These are phyloP conservation scores for Trifolium repens DNA, from an alignment of 306 rosid species.

Conservation along the genomic window DNA sequence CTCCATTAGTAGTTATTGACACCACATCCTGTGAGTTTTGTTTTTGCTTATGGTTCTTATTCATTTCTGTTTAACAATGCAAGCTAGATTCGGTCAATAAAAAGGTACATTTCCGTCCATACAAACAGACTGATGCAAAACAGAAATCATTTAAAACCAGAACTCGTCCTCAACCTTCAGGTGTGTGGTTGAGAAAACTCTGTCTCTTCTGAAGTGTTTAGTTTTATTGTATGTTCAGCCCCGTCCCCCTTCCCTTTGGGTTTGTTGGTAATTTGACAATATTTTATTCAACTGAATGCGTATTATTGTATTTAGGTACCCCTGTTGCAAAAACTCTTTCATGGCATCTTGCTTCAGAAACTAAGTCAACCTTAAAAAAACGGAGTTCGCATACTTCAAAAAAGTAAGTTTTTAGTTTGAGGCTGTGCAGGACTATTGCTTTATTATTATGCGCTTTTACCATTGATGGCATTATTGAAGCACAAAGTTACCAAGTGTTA, in stretches of 20 bases:
- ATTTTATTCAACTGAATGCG: slow-evolving; percentile 31
- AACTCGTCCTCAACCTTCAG: slow-evolving; percentile 66
- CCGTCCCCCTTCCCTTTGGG: neutral
- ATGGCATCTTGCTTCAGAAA: slow-evolving; percentile 95
- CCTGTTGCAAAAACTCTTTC: slow-evolving; percentile 84
- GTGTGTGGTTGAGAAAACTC: slow-evolving; percentile 47
- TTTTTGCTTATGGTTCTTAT: slow-evolving; percentile 38
- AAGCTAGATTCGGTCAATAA: slow-evolving; percentile 74
- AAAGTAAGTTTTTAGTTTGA: slow-evolving; percentile 51
- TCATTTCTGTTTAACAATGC: slow-evolving; percentile 56
- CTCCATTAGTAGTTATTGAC: slow-evolving; percentile 30
- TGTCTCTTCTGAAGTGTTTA: slow-evolving; percentile 20
- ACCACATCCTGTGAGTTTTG: slow-evolving; percentile 27
- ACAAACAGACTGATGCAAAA: slow-evolving; percentile 57
- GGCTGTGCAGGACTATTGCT: slow-evolving; percentile 1
- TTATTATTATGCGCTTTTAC: neutral
- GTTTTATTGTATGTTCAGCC: neutral
- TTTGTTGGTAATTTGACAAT: slow-evolving; percentile 18
- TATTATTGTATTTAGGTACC: slow-evolving; percentile 46
- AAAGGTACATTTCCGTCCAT: slow-evolving; percentile 83
- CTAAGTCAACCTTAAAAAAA: slow-evolving; percentile 75
- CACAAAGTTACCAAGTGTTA: neutral
- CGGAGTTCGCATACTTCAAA: slow-evolving; percentile 53
- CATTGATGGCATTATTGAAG: slow-evolving; percentile 22
- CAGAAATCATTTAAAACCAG: slow-evolving; percentile 62